Evolutionary conservation across 352 stramenopile species (phyloP).

Genomic region (Globisporangium radiosum): DNA sequence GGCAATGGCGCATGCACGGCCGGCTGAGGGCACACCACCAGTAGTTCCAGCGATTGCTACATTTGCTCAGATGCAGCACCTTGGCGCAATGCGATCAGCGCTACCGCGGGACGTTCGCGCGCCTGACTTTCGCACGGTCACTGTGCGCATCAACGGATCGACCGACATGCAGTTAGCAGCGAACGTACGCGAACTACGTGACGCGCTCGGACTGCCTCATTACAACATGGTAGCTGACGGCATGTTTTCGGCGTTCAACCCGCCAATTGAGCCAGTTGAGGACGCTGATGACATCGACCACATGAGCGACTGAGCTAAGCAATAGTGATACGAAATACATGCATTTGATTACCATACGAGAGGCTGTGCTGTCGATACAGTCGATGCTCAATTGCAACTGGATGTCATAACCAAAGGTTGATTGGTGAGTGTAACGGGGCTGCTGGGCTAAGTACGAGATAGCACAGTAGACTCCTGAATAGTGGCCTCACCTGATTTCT

Average conservation of each 20-base stretch:
- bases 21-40: background rate
- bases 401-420: no score
- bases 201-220: background rate
- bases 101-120: background rate
- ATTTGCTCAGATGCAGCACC: background rate
- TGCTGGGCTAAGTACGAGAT: no score
- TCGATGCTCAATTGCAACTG: no score
- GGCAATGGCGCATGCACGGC: background rate
- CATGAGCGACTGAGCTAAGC: background rate
- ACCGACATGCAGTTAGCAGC: background rate
- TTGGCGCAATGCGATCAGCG: background rate
- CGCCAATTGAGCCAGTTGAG: background rate
- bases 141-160: background rate
- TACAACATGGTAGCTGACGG: background rate
- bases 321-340: background rate
- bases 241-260: background rate
- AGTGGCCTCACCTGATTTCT: no score
- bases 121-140: background rate
- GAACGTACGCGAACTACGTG: background rate
- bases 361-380: no score
- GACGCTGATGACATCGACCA: background rate
- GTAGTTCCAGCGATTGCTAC: background rate
- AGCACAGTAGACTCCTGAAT: no score
- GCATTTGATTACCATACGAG: background rate
- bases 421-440: no score